Evolutionary conservation across 331 rosid genomes (phyloP).

Genomic region (Telfairia occidentalis): DNA sequence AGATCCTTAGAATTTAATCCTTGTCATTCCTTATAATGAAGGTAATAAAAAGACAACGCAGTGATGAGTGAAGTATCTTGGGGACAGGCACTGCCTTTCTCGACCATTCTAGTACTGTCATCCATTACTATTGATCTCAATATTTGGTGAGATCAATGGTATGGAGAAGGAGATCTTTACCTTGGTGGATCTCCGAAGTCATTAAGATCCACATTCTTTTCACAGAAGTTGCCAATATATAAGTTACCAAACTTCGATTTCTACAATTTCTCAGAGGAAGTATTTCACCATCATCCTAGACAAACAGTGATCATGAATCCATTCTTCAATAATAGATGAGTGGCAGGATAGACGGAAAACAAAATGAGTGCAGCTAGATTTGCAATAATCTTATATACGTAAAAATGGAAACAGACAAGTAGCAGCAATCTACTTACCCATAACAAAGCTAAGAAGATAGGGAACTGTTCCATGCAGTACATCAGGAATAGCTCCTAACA

Average conservation of each 20-base stretch:
- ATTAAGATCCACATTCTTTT: background rate
- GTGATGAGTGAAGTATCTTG: background rate
- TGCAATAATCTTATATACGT: background rate
- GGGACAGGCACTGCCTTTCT: background rate
- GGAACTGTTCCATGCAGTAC: constrained; percentile 52
- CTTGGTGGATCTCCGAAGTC: background rate
- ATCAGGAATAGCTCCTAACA: constrained; percentile 62
- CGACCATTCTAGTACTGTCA: background rate
- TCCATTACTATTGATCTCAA: background rate
- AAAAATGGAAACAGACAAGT: background rate
- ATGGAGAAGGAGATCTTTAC: background rate
- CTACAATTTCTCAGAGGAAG: background rate
- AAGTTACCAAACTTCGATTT: background rate
- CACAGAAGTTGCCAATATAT: background rate
- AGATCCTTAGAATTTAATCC: background rate
- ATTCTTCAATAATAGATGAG: background rate
- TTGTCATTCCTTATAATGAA: background rate
- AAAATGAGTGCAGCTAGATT: background rate
- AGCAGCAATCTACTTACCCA: constrained; percentile 50
- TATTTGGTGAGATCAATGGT: background rate
- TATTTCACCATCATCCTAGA: background rate
- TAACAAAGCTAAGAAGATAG: constrained; percentile 62
- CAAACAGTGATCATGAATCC: background rate
- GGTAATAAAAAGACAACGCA: background rate
- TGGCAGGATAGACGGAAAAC: background rate